Percentiles rank a stretch among this genome's conserved stretches.
Evolutionary conservation across 306 rosid genomes (phyloP).

Genomic region (Mimosa pudica): DNA sequence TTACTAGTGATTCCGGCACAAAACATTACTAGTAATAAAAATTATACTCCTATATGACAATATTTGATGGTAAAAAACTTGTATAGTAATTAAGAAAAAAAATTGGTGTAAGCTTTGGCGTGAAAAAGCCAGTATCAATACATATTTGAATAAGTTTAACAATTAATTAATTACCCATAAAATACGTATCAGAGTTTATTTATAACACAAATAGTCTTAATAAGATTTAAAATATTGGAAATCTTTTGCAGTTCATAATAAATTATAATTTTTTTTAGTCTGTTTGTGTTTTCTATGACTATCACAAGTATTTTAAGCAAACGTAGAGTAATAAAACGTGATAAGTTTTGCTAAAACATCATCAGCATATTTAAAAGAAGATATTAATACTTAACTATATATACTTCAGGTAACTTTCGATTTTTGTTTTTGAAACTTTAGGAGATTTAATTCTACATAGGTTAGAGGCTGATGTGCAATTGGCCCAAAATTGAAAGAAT

Average conservation of each 20-base stretch:
- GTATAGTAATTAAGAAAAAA: too few relatives aligned
- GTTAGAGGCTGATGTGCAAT: too few relatives aligned
- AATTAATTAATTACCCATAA: not conserved
- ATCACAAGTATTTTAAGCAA: not conserved
- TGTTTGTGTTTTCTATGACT: too few relatives aligned
- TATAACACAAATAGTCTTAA: not conserved
- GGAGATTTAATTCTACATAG: too few relatives aligned
- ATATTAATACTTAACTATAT: too few relatives aligned
- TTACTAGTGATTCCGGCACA: too few relatives aligned
- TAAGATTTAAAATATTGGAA: not conserved
- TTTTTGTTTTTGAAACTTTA: too few relatives aligned
- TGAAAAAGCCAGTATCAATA: not conserved
- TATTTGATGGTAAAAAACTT: too few relatives aligned
- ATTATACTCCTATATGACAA: not conserved
- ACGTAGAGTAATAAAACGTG: not conserved
- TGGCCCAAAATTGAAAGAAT: too few relatives aligned
- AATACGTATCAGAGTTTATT: not conserved
- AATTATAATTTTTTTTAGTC: not conserved
- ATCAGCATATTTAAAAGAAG: not conserved
- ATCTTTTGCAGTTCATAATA: not conserved
- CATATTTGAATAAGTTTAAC: not conserved
- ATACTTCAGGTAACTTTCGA: too few relatives aligned
- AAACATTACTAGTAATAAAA: too few relatives aligned
- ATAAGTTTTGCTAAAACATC: not conserved
- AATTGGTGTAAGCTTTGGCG: too few relatives aligned